Evolutionary conservation across 305 asterid species (phyloP).

Genomic region (Coffea humblotiana): DNA sequence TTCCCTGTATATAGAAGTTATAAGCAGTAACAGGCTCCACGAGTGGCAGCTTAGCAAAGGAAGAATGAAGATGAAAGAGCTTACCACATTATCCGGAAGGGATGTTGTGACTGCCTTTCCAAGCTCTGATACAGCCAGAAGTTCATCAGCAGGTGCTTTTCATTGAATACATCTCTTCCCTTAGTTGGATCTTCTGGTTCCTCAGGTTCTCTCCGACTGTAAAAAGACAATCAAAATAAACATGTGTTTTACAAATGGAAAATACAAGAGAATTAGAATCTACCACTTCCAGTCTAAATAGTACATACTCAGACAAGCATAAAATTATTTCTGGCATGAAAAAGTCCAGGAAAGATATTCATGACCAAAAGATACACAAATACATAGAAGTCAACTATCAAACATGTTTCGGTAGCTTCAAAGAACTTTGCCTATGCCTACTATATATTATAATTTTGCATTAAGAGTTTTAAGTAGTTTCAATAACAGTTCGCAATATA

Average conservation of each 20-base stretch:
- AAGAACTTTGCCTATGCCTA: neutral
- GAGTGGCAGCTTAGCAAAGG: neutral
- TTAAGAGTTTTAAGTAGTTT: neutral
- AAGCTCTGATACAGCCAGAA: conserved; percentile 83
- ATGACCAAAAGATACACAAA: neutral
- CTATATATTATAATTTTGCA: neutral
- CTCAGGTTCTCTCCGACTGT: conserved; percentile 94
- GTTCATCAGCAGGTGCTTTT: conserved; percentile 95
- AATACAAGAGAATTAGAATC: conserved; percentile 16
- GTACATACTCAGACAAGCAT: neutral
- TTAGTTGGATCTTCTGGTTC: conserved; percentile 97
- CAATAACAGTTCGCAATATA: neutral
- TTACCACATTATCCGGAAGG: conserved; percentile 93
- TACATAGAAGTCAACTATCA: neutral
- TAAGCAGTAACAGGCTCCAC: neutral
- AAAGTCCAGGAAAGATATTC: neutral
- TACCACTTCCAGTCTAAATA: neutral
- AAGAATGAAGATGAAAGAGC: conserved; percentile 22
- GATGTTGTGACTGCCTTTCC: conserved; percentile 86
- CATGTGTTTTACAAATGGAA: conserved; percentile 1
- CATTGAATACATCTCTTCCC: conserved; percentile 97
- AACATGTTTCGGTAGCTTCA: too few species aligned
- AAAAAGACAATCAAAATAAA: neutral
- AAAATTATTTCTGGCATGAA: neutral
- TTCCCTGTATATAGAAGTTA: too few species aligned